phyloP scores from a whole-genome alignment of 2,329 filamentous ascomycete genomes.

The Curvularia sp. region DNA sequence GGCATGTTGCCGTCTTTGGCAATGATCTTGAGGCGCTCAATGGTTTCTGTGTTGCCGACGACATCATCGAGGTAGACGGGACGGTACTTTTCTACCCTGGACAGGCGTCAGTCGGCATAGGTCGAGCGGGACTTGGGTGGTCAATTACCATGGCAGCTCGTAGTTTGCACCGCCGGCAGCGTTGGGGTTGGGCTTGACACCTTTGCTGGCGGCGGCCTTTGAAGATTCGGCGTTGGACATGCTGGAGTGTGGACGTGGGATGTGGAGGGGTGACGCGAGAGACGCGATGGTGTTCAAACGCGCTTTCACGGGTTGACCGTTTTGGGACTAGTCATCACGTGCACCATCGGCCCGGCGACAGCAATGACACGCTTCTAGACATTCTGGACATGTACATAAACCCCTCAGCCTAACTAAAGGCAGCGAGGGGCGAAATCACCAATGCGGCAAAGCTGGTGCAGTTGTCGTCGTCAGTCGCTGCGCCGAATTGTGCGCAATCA shows the following conservation, averaged over 20 bases:
- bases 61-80: conserved; percentile 95
- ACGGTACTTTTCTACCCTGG: conserved; percentile 97
- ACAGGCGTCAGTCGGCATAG: conserved; percentile 21
- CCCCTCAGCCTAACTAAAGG: conserved; percentile 2
- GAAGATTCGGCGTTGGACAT: conserved; percentile 61
- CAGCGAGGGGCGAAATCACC: not conserved
- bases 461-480: conserved; percentile 6
- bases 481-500: not conserved
- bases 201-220: conserved; percentile 55
- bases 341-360: not conserved
- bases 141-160: conserved; percentile 76
- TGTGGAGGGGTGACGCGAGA: conserved; percentile 37
- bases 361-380: not conserved
- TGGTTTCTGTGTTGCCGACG: conserved; percentile 96
- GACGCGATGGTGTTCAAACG: conserved; percentile 20
- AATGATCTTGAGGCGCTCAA: conserved; percentile 97
- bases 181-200: conserved; percentile 52
- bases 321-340: conserved; percentile 8
- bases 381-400: not conserved
- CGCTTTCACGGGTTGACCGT: conserved; percentile 31
- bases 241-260: conserved; percentile 27
- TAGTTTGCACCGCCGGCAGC: conserved; percentile 61
- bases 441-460: not conserved
- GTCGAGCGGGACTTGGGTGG: conserved; percentile 11
- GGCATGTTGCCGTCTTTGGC: conserved; percentile 99